Base-by-base conservation (phyloP, 345 rosid species). In the Lenwebbia sp. region DNA sequence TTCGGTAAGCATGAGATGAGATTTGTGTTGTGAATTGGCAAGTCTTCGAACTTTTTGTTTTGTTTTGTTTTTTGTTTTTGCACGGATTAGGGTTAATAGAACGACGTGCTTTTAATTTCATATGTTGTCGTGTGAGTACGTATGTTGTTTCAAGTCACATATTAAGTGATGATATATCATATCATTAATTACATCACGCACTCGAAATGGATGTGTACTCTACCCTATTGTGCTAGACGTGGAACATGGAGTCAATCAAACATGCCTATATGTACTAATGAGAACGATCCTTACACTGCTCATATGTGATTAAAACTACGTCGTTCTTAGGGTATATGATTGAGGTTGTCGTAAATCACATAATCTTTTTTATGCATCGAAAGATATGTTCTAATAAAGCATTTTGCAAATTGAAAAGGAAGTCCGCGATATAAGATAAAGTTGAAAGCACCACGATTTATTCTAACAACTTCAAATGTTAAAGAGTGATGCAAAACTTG, bases 201-300 rank as follows among this genome's bases (percentile, higher is more conserved):
- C 13, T 8, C 2, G 6, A 65, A 65, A 65, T 17, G 3, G 37
- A 33, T 65, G 12, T 3, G 0, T 1, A 7, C 41, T 58, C 17
- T 30, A 30, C 7, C 13, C 4, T 30, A 65, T 33, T 1, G 1
- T 62, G 10, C 5, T 0, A 0, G 1, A 30, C 6, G 6, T 30
- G 12, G 17, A 62, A 62, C 13, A 11, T 62, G 23, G 41, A 70
- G 7, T 70, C 21, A 10, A 70, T 33, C 6, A 8, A 17, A 70
- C 6, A 19, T 17, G 44, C 44, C 41, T 70, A 70, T 33, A 70
- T 70, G 5, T 33, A 70, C 25, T 33, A 33, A 70, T 19, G 25
- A 33, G 23, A 33, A 70, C 2, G 1, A 70, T 70, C 47, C 3
- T 1, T 33, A 33, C 3, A 2, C 5, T 19, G 22, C 47, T 33